Percentiles rank a stretch among this genome's conserved stretches.
Evolutionary conservation across 768 basidiomycete species (phyloP).

Genomic region (Nevesoporus exiguus): DNA sequence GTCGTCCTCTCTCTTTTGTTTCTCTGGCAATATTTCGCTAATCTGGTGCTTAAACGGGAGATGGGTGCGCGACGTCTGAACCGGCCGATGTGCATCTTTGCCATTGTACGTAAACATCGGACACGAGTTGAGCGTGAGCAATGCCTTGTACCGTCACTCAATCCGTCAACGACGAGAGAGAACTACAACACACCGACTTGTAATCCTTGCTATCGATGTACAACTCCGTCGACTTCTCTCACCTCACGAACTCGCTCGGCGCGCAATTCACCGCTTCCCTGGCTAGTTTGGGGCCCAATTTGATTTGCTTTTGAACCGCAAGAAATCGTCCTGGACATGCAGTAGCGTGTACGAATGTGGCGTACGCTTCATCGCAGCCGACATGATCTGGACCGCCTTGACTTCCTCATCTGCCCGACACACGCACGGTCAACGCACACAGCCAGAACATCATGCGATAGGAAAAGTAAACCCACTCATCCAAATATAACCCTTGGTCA

Average conservation of each 20-base stretch:
- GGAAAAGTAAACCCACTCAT: constrained; percentile 70
- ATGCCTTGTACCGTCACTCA: constrained; percentile 40
- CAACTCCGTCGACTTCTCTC: constrained; percentile 95
- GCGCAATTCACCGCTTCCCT: constrained; percentile 97
- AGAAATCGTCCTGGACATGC: constrained; percentile 92
- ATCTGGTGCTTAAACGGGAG: constrained; percentile 85
- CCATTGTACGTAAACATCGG: constrained; percentile 99
- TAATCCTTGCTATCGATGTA: constrained; percentile 89
- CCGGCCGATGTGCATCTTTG: constrained; percentile 83
- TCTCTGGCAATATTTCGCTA: constrained; percentile 85
- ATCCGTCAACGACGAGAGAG: background rate
- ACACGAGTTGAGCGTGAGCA: constrained; percentile 96
- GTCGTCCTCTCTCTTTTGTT: constrained; percentile 78
- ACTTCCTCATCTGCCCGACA: constrained; percentile 84
- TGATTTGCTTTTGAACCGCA: constrained; percentile 77
- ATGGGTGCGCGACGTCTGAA: constrained; percentile 77
- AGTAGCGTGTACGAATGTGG: constrained; percentile 93
- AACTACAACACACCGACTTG: constrained; percentile 48
- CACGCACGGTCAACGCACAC: background rate
- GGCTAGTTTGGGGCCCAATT: constrained; percentile 93
- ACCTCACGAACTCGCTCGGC: constrained; percentile 97
- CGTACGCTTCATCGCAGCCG: constrained; percentile 74
- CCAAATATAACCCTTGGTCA: constrained; percentile 90
- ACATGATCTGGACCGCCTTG: constrained; percentile 94
- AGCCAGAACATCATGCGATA: background rate